Conservation (phyloP, 169 alveolate genomes). For the Cryptosporidium felis region DNA sequence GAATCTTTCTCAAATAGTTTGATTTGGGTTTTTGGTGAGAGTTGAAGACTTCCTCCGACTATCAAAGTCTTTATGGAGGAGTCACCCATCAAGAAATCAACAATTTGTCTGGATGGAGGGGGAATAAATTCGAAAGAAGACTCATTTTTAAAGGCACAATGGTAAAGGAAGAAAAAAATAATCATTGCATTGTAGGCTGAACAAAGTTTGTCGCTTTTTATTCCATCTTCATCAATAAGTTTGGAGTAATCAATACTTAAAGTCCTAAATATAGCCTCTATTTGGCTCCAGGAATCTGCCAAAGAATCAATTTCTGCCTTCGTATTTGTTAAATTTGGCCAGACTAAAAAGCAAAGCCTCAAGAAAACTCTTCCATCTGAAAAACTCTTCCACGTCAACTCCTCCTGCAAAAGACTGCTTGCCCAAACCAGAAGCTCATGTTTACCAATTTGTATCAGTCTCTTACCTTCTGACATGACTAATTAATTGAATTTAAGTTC, state of each 20-base stretch:
- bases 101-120: slow-evolving; percentile 34
- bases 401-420: slow-evolving; percentile 15
- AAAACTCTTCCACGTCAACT: slow-evolving; percentile 39
- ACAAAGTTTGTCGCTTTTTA: slow-evolving; percentile 32
- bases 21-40: slow-evolving; percentile 63
- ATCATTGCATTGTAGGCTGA: slow-evolving; percentile 34
- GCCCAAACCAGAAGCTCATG: slow-evolving; percentile 41
- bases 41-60: slow-evolving; percentile 61
- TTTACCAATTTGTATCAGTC: slow-evolving; percentile 49
- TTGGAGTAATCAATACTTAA: slow-evolving; percentile 22
- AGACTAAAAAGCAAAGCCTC: slow-evolving; percentile 47
- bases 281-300: slow-evolving; percentile 33
- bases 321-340: slow-evolving; percentile 42
- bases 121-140: slow-evolving; percentile 65
- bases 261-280: slow-evolving; percentile 53
- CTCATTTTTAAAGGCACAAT: slow-evolving; percentile 62
- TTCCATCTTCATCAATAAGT: slow-evolving; percentile 48
- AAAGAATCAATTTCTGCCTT: slow-evolving; percentile 9
- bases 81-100: slow-evolving; percentile 61
- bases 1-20: slow-evolving; percentile 64
- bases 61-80: slow-evolving; percentile 44
- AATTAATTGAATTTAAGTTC: too few species aligned
- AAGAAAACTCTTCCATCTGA: slow-evolving; percentile 12
- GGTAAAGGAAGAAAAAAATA: slow-evolving; percentile 49
- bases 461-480: slow-evolving; percentile 37